Base-by-base conservation (phyloP, 2,329 filamentous ascomycete genomes). In the Penicillium digitatum region DNA sequence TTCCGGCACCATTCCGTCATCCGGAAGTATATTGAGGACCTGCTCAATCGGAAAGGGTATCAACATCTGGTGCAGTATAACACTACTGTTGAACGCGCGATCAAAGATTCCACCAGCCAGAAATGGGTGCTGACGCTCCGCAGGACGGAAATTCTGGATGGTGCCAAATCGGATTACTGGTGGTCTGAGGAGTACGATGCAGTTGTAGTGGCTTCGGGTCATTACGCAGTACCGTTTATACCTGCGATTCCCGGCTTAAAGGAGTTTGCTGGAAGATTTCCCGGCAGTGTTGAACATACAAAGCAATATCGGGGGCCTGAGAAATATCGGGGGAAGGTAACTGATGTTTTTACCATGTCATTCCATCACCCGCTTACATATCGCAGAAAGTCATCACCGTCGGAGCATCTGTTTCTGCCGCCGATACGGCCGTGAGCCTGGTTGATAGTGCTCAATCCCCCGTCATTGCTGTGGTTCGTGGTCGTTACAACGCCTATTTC, bases 121-220 rank as follows among this genome's bases (percentile, higher is more conserved):
- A 79, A 80, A 68, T 87, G 79, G 83, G 75, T 74, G 38, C 61
- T 85, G 3, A 80, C 78, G 1, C 64, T 87, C 24, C 74, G 82
- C 16, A 74, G 75, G 35, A 63, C 69, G 31, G 61, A 63, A 35
- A 14, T 38, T 5, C 9, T 54, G 1, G 26, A 60, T 7, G 67
- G 61, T 9, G 58, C 31, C 24, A 72, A 68, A 14, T 68, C 70
- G 38, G 81, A 87, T 61, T 79, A 80, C 56, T 87, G 85, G 83
- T 86, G 84, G 84, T 72, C 71, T 0, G 85, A 87, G 64, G 72
- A 72, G 27, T 87, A 86, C 53, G 84, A 87, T 61, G 83, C 82
- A 0, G 76, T 87, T 0, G 73, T 86, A 0, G 78, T 87, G 3
- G 84, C 82, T 1, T 83, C 76, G 32, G 84, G 84, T 0, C 83